These are phyloP conservation scores for Globisporangium alternatum DNA, from an alignment of 352 stramenopile species.

Conservation along the genomic window DNA sequence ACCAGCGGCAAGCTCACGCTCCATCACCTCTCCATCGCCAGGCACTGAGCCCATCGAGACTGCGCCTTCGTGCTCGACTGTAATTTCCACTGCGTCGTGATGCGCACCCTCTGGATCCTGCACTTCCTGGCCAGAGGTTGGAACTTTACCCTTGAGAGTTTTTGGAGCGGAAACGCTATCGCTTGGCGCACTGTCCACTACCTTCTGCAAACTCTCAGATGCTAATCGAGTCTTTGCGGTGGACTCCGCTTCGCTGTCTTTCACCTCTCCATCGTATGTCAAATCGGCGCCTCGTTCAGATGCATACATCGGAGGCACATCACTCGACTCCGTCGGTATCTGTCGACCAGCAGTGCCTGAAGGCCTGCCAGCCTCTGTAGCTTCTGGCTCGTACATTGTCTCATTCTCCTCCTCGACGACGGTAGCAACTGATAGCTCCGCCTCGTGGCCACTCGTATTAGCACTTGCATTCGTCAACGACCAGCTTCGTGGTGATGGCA, in stretches of 20 bases:
- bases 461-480: not conserved
- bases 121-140: not conserved
- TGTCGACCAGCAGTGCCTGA: not conserved
- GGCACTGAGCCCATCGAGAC: not conserved
- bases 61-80: not conserved
- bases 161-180: not conserved
- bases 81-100: not conserved
- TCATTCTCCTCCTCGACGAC: conserved; percentile 8
- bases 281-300: no score
- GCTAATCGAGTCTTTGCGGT: not conserved
- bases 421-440: not conserved
- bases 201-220: not conserved
- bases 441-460: not conserved
- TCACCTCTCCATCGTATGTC: not conserved
- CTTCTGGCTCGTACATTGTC: not conserved
- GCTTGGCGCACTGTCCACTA: not conserved
- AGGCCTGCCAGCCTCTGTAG: not conserved
- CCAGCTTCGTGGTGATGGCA: conserved; percentile 13
- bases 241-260: not conserved
- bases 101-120: not conserved
- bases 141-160: not conserved
- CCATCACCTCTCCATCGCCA: not conserved
- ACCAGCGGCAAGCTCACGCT: not conserved
- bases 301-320: not conserved
- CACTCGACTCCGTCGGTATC: not conserved